Percentiles rank a stretch among this genome's conserved stretches.
Evolutionary conservation across 768 basidiomycete genomes (phyloP).

Genomic region (Boletus rubescentipes): DNA sequence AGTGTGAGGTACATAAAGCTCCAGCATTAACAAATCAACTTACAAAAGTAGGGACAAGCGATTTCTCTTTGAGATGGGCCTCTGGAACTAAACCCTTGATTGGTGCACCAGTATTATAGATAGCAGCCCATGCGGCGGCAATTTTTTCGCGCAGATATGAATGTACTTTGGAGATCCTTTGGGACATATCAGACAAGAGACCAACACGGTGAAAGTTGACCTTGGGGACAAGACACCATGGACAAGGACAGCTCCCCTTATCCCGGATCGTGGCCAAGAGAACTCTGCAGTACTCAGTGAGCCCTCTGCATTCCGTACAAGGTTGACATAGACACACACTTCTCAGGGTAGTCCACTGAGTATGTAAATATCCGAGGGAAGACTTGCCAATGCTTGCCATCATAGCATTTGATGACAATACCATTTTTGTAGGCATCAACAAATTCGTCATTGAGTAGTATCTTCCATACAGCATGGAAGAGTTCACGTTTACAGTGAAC

Average conservation of each 20-base stretch:
- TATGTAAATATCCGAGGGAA: slow-evolving; percentile 35
- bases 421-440: slow-evolving; percentile 23
- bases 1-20: no score
- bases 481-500: neutral
- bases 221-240: slow-evolving; percentile 25
- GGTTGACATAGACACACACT: no score
- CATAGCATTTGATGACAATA: slow-evolving; percentile 21
- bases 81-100: slow-evolving; percentile 14
- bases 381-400: slow-evolving; percentile 19
- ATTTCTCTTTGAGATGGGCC: slow-evolving; percentile 5
- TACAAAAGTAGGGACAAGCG: slow-evolving; percentile 14
- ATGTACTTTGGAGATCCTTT: neutral
- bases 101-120: slow-evolving; percentile 11
- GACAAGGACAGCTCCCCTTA: slow-evolving; percentile 32
- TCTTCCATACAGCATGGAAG: neutral
- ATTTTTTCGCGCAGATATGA: slow-evolving; percentile 1
- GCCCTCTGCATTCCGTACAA: no score
- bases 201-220: slow-evolving; percentile 15
- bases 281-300: no score
- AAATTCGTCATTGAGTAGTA: slow-evolving; percentile 21
- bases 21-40: no score
- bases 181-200: slow-evolving; percentile 1
- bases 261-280: slow-evolving; percentile 29
- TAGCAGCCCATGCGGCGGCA: neutral
- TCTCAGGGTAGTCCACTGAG: slow-evolving; percentile 39